These are phyloP conservation scores for Colletotrichum sp. DNA, from an alignment of 2,329 filamentous ascomycete species.

Conservation along the genomic window DNA sequence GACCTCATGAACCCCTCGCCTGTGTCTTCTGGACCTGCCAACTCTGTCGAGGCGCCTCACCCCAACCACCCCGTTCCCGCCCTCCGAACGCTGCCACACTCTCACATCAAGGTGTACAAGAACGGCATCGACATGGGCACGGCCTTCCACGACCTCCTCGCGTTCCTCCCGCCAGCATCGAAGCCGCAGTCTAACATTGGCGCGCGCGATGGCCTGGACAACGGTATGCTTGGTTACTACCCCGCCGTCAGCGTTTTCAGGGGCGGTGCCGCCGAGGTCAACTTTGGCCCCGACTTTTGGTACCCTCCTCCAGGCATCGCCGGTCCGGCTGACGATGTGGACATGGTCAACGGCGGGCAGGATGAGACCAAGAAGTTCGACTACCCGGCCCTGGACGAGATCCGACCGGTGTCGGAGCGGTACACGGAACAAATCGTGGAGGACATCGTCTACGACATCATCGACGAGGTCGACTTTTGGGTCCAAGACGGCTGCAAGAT, in stretches of 20 bases:
- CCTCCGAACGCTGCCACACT: slow-evolving; percentile 86
- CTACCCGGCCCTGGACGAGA: slow-evolving; percentile 27
- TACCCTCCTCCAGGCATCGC: slow-evolving; percentile 70
- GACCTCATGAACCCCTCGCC: slow-evolving; percentile 77
- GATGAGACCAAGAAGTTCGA: not conserved
- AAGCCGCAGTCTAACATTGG: slow-evolving; percentile 74
- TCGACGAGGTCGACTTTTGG: slow-evolving; percentile 95
- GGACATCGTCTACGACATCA: slow-evolving; percentile 89
- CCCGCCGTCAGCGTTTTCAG: slow-evolving; percentile 92
- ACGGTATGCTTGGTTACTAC: slow-evolving; percentile 95
- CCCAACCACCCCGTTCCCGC: slow-evolving; percentile 75
- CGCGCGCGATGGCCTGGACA: slow-evolving; percentile 86
- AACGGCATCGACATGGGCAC: slow-evolving; percentile 88
- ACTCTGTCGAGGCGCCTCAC: slow-evolving; percentile 65
- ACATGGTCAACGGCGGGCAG: slow-evolving; percentile 43
- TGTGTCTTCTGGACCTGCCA: slow-evolving; percentile 42
- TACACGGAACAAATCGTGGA: slow-evolving; percentile 95
- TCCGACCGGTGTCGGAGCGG: slow-evolving; percentile 74
- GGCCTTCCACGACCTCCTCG: slow-evolving; percentile 84
- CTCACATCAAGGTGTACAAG: slow-evolving; percentile 88
- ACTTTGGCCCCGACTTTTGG: slow-evolving; percentile 96
- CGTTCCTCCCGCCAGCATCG: slow-evolving; percentile 91
- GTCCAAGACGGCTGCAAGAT: slow-evolving; percentile 68
- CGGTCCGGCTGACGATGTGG: slow-evolving; percentile 49
- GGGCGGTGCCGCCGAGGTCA: slow-evolving; percentile 88